Evolutionary conservation across 768 basidiomycete genomes (phyloP), one percentile per base, ranked within the genome.

Genomic region (Crepidotus variabilis): DNA sequence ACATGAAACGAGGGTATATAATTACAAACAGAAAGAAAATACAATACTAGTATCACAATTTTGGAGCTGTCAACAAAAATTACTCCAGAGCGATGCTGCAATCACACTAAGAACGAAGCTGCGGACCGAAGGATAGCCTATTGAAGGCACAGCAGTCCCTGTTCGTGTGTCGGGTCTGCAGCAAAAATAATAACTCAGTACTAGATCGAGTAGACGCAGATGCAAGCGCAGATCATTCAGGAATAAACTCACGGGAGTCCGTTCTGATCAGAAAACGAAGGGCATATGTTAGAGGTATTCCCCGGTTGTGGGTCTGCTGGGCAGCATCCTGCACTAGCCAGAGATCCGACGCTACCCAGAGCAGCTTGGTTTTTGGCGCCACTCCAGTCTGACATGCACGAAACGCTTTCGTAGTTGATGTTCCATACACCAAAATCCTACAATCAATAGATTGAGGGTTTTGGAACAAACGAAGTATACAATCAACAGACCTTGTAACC

Each of bases 351-450:
- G 55, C 84, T 88, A 20, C 91, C 91, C 36, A 92, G 71, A 13
- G 89, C 88, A 13, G 81, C 72, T 14, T 78, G 65, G 56, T 86
- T 73, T 18, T 72, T 75, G 50, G 72, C 77, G 8, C 92, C 92
- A 34, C 75, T 69, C 92, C 91, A 93, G 52, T 80, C 68, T 2
- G 73, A 57, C 1, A 78, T 55, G 63, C 91, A 93, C 28, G 83
- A 70, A 9, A 92, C 83, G 24, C 71, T 75, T 61, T 83, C 70
- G 66, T 92, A 92, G 16, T 78, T 84, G 63, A 90, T 75, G 63
- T 92, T 91, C 91, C 92, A 94, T 18, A 92, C 83, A 50, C 92
- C 90, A 73, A 92, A 93, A 64, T 92, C 92, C 87, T 88, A 46
- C 47, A 24, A 47, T 18, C 18, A 48, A 55, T 18, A 9, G 48